These are phyloP conservation scores for Trichophyton simii DNA, from an alignment of 2,329 filamentous ascomycete species.

Conservation along the genomic window DNA sequence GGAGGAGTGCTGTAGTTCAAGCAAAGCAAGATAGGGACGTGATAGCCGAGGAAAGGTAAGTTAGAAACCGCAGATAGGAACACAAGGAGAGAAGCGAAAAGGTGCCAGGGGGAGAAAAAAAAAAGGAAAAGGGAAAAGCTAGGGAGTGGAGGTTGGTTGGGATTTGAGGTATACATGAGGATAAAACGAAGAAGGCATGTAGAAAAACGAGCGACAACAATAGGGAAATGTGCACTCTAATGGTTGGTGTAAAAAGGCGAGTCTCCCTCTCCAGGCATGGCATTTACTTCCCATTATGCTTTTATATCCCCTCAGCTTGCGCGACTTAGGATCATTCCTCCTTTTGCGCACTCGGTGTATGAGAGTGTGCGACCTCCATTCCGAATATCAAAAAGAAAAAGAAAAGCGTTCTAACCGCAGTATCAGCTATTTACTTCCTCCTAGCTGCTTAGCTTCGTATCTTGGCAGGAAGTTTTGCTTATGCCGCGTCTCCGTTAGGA, in stretches of 20 bases:
- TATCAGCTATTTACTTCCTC: background rate
- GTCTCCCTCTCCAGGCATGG: background rate
- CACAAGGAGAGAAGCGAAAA: background rate
- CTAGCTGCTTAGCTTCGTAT: background rate
- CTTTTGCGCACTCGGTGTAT: background rate
- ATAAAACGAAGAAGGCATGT: background rate
- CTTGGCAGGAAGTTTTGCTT: background rate
- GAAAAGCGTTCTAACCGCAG: slow-evolving; percentile 3
- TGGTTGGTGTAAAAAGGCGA: background rate
- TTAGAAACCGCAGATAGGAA: background rate
- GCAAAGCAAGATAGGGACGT: background rate
- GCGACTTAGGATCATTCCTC: background rate
- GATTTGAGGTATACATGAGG: background rate
- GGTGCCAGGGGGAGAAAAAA: background rate
- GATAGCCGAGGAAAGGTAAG: background rate
- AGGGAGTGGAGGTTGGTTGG: background rate
- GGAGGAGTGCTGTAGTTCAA: background rate
- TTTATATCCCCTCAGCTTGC: background rate
- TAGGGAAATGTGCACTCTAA: background rate
- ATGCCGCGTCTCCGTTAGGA: slow-evolving; percentile 19
- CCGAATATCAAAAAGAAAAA: background rate
- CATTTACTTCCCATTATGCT: background rate
- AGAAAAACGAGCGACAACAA: background rate
- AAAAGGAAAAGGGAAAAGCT: background rate
- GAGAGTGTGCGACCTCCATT: background rate